Conservation (phyloP, 2,329 filamentous ascomycete genomes). For the Colletotrichum viniferum region DNA sequence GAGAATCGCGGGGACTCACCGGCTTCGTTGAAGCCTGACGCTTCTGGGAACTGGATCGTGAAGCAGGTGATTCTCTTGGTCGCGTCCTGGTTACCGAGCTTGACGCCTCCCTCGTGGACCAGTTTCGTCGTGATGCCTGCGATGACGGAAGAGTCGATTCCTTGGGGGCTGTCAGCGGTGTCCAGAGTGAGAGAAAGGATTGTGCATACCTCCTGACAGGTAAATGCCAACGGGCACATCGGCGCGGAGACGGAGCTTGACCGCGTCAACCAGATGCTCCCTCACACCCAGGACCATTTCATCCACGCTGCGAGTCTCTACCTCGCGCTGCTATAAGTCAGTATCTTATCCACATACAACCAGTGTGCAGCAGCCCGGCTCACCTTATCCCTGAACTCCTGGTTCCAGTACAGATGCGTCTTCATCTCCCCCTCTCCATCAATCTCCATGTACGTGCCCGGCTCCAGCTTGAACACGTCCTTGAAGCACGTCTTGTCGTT, state of each 20-base stretch:
- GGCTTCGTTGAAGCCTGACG: constrained; percentile 54
- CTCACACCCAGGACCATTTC: constrained; percentile 57
- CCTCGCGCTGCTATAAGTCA: constrained; percentile 24
- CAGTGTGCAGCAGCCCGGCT: neutral
- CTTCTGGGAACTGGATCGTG: constrained; percentile 55
- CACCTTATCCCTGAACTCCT: constrained; percentile 57
- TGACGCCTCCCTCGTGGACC: constrained; percentile 47
- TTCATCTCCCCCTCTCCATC: constrained; percentile 37
- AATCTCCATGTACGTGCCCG: constrained; percentile 47
- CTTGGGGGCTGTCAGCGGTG: constrained; percentile 49
- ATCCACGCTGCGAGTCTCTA: constrained; percentile 48
- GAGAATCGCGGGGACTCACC: constrained; percentile 24
- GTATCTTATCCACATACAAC: neutral
- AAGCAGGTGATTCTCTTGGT: constrained; percentile 41
- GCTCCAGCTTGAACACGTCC: constrained; percentile 47
- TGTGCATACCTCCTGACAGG: constrained; percentile 59
- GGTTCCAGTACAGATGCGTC: constrained; percentile 56
- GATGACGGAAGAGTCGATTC: constrained; percentile 61
- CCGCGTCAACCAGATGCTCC: constrained; percentile 52
- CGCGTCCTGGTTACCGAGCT: constrained; percentile 46
- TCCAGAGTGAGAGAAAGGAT: no score
- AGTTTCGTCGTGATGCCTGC: constrained; percentile 61
- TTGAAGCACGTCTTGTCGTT: constrained; percentile 53
- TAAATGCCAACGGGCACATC: constrained; percentile 64
- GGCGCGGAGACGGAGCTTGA: constrained; percentile 57